A percentile compares a stretch with the other conserved stretches of the same genome.
Evolutionary conservation across 1,139 yeast species (phyloP).

Genomic region (Chernovozyma sophiae-reginae): DNA sequence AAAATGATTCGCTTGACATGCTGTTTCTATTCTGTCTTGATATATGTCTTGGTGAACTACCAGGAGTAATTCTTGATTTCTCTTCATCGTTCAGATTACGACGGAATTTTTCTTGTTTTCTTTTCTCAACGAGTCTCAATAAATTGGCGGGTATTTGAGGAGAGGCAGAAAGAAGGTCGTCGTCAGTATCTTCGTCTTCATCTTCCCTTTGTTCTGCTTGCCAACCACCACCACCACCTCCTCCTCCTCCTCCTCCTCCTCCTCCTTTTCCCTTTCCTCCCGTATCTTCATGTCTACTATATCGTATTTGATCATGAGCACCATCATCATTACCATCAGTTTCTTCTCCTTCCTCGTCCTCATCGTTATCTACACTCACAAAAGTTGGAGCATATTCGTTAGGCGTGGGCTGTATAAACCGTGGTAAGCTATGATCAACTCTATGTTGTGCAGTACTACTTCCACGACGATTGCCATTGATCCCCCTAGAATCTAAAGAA

Average conservation of each 20-base stretch:
- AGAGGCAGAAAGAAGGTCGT: conserved; percentile 53
- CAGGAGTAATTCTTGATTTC: conserved; percentile 23
- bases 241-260: conserved; percentile 34
- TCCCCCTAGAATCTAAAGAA: conserved; percentile 8
- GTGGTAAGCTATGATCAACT: background rate
- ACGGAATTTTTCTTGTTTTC: conserved; percentile 33
- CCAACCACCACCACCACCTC: conserved; percentile 4
- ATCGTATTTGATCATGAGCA: background rate
- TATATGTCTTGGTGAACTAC: conserved; percentile 27
- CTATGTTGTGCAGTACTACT: background rate
- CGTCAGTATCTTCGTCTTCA: conserved; percentile 47
- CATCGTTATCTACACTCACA: background rate
- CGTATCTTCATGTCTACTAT: background rate
- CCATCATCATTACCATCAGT: conserved; percentile 7
- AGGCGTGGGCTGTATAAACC: background rate
- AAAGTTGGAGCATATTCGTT: background rate
- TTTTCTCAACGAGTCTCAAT: conserved; percentile 50
- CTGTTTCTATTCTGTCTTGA: conserved; percentile 19
- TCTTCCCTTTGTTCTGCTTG: conserved; percentile 11
- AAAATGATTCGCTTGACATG: conserved; percentile 23
- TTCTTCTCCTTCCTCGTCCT: conserved; percentile 8
- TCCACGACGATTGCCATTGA: background rate
- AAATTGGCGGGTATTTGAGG: conserved; percentile 66
- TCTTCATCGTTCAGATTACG: conserved; percentile 17
- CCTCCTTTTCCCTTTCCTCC: conserved; percentile 10